phyloP scores from a whole-genome alignment of 805 yeast genomes.

The Yueomyces sp. region DNA sequence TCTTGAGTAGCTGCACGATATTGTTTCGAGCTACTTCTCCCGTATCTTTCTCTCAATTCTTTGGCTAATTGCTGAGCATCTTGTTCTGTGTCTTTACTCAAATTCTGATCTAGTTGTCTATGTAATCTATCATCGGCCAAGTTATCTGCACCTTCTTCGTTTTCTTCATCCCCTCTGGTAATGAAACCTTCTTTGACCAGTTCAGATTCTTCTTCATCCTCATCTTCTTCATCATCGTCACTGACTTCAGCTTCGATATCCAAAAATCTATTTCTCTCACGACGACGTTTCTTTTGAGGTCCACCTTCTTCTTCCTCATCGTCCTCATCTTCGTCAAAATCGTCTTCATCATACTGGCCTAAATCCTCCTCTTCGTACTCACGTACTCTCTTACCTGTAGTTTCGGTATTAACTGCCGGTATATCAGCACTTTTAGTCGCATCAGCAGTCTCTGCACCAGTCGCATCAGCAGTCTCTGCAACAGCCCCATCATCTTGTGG shows the following conservation, averaged over 20 bases:
- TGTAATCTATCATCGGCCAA: conserved; percentile 66
- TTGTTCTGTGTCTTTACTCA: conserved; percentile 79
- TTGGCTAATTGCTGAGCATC: conserved; percentile 93
- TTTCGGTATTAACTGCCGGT: neutral
- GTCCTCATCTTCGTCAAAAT: conserved; percentile 38
- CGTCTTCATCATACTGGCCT: neutral
- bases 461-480: neutral
- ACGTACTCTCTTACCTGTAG: neutral
- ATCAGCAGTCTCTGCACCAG: neutral
- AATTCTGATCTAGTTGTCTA: conserved; percentile 78
- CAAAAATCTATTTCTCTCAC: conserved; percentile 66
- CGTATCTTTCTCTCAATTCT: conserved; percentile 82
- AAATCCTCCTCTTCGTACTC: conserved; percentile 1
- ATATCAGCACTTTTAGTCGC: neutral
- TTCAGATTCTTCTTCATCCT: conserved; percentile 90
- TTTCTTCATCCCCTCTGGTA: conserved; percentile 38
- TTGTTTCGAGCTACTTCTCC: conserved; percentile 67
- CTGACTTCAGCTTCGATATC: conserved; percentile 99
- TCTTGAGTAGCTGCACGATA: conserved; percentile 67
- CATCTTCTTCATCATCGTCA: conserved; percentile 87
- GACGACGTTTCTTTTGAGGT: conserved; percentile 32
- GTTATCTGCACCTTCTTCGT: conserved; percentile 37
- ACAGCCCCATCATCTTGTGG: neutral
- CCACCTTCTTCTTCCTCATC: conserved; percentile 40
- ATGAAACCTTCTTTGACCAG: conserved; percentile 71